Conservation (phyloP, 352 stramenopile genomes). For the Globisporangium camurandrum region DNA sequence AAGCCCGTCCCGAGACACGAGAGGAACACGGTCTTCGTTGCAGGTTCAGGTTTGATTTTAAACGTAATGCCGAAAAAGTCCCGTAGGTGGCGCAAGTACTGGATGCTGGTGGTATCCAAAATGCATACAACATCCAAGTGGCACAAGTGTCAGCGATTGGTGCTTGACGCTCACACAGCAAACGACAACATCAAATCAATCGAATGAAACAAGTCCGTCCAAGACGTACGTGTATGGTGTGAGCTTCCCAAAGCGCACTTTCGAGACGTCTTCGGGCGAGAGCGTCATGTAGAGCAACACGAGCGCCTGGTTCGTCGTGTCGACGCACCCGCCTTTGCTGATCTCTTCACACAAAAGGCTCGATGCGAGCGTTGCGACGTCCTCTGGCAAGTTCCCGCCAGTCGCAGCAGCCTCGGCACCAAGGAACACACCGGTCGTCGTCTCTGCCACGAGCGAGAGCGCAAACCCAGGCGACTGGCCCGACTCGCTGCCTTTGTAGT, state of each 20-base stretch:
- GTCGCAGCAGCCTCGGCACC: conserved; percentile 88
- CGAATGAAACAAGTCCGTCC: too few relatives aligned
- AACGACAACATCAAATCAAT: too few relatives aligned
- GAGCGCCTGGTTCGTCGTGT: conserved; percentile 94
- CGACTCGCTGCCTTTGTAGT: conserved; percentile 91
- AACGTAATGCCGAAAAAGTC: conserved; percentile 93
- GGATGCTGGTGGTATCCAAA: conserved; percentile 38
- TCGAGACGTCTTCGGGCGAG: conserved; percentile 96
- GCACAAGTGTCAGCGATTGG: conserved; percentile 2
- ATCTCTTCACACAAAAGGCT: conserved; percentile 97
- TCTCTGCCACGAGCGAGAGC: conserved; percentile 94
- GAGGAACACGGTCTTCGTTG: conserved; percentile 88
- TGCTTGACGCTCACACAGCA: too few relatives aligned
- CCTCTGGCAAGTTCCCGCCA: conserved; percentile 90
- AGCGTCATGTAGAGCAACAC: conserved; percentile 97
- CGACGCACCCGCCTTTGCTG: conserved; percentile 87
- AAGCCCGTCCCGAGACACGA: conserved; percentile 93
- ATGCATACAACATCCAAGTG: neutral
- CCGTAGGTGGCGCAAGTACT: conserved; percentile 85
- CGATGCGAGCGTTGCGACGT: conserved; percentile 91
- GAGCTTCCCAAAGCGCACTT: conserved; percentile 87
- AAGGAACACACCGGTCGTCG: conserved; percentile 93
- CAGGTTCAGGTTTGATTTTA: conserved; percentile 87
- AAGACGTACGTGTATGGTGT: conserved; percentile 68
- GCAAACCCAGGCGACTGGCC: conserved; percentile 89